Percentiles rank a stretch among this genome's conserved stretches.
phyloP scores from a whole-genome alignment of 2,329 filamentous ascomycete genomes.

The Clonostachys rosea region DNA sequence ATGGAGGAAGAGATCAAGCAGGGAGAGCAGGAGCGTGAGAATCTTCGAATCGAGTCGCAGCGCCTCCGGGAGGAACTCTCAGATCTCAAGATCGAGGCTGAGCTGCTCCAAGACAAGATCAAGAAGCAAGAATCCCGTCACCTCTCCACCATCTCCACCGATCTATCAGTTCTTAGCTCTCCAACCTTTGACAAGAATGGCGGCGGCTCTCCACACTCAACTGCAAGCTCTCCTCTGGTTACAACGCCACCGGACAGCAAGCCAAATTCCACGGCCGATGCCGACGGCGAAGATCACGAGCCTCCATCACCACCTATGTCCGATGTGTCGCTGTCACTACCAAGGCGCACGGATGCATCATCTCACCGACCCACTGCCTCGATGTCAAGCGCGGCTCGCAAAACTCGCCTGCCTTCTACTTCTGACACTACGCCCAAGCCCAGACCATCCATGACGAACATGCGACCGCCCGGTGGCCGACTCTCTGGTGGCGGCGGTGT shows the following conservation, averaged over 20 bases:
- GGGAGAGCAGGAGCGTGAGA: conserved; percentile 88
- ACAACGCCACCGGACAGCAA: conserved; percentile 77
- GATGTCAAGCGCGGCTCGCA: conserved; percentile 30
- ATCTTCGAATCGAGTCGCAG: conserved; percentile 84
- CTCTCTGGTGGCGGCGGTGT: conserved; percentile 40
- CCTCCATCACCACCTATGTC: conserved; percentile 94
- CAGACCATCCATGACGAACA: conserved; percentile 22
- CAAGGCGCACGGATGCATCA: conserved; percentile 41
- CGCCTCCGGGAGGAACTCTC: conserved; percentile 85
- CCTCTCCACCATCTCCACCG: conserved; percentile 54
- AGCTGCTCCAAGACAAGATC: conserved; percentile 91
- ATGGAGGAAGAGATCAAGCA: conserved; percentile 91
- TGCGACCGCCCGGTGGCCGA: conserved; percentile 29
- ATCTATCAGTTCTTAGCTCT: conserved; percentile 61
- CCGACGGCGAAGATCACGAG: conserved; percentile 65
- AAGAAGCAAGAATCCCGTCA: conserved; percentile 63
- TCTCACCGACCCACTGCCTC: conserved; percentile 19
- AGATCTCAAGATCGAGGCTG: conserved; percentile 90
- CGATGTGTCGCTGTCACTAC: conserved; percentile 65
- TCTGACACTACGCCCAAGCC: conserved; percentile 54
- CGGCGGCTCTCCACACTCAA: conserved; percentile 65
- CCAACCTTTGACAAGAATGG: conserved; percentile 69
- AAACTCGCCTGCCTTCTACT: conserved; percentile 51
- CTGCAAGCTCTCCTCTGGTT: conserved; percentile 85
- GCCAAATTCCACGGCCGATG: conserved; percentile 50